Conservation (phyloP, 371 early-diverging fungal species). For the Amoeboradix gromovi region DNA sequence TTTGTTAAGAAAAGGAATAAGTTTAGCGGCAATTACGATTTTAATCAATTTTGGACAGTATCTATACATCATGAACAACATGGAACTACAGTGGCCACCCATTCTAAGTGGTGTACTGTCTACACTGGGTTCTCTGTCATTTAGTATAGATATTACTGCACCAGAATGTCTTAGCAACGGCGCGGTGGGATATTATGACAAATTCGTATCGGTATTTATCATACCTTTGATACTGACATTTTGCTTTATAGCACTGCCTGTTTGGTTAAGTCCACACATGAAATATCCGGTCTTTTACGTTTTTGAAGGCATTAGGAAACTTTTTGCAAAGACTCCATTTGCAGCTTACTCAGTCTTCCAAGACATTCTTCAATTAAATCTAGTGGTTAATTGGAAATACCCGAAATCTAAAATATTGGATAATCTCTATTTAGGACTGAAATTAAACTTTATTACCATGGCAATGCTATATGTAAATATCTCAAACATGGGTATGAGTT, state of each 20-base stretch:
- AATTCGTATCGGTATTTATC: background rate
- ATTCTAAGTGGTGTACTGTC: background rate
- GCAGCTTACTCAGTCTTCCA: background rate
- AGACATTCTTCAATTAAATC: background rate
- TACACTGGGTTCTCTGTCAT: background rate
- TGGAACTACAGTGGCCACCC: background rate
- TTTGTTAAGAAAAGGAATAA: background rate
- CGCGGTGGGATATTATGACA: background rate
- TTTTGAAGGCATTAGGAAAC: background rate
- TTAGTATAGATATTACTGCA: background rate
- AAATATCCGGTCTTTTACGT: background rate
- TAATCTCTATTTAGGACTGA: background rate
- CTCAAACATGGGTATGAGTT: background rate
- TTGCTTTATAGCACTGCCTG: background rate
- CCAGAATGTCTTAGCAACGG: background rate
- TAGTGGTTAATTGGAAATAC: background rate
- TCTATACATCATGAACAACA: background rate
- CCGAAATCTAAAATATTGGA: background rate
- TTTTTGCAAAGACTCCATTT: background rate
- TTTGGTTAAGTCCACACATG: background rate
- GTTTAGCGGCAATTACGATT: background rate
- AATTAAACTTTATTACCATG: background rate
- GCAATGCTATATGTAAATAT: background rate
- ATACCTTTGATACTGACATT: background rate
- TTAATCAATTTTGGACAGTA: background rate